These are phyloP conservation scores for Rhodofomes roseus DNA, from an alignment of 1,284 basidiomycete genomes.

Conservation along the genomic window DNA sequence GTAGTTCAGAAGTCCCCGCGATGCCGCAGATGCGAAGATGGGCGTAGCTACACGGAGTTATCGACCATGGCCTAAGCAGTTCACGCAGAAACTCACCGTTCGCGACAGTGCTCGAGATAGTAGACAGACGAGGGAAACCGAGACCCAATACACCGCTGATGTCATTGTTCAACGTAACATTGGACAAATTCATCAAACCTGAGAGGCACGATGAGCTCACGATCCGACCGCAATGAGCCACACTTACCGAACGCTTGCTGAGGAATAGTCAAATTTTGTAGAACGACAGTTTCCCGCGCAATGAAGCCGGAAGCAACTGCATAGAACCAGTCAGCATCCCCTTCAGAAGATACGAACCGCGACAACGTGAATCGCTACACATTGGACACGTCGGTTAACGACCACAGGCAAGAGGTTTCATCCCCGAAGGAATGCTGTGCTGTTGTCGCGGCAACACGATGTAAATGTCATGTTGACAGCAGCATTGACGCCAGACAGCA, in stretches of 20 bases:
- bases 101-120: slow-evolving; percentile 41
- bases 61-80: neutral
- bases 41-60: slow-evolving; percentile 50
- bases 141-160: slow-evolving; percentile 71
- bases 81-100: slow-evolving; percentile 44
- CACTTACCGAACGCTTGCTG: slow-evolving; percentile 61
- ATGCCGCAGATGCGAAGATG: slow-evolving; percentile 57
- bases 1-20: slow-evolving; percentile 63
- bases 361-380: no score
- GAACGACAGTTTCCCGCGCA: slow-evolving; percentile 55
- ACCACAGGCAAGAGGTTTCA: no score
- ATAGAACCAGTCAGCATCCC: neutral
- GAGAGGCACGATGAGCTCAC: neutral
- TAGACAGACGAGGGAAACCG: slow-evolving; percentile 70
- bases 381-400: no score
- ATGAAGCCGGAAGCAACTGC: slow-evolving; percentile 66
- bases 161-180: slow-evolving; percentile 56
- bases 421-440: no score
- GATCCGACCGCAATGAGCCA: neutral
- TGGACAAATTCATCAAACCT: slow-evolving; percentile 61
- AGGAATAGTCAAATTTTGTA: slow-evolving; percentile 54
- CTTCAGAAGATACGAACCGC: neutral
- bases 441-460: no score
- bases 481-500: no score
- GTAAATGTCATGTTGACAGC: no score